Percentiles rank a stretch among this genome's conserved stretches.
phyloP scores from a whole-genome alignment of 345 rosid species.

The Murraya koenigii region DNA sequence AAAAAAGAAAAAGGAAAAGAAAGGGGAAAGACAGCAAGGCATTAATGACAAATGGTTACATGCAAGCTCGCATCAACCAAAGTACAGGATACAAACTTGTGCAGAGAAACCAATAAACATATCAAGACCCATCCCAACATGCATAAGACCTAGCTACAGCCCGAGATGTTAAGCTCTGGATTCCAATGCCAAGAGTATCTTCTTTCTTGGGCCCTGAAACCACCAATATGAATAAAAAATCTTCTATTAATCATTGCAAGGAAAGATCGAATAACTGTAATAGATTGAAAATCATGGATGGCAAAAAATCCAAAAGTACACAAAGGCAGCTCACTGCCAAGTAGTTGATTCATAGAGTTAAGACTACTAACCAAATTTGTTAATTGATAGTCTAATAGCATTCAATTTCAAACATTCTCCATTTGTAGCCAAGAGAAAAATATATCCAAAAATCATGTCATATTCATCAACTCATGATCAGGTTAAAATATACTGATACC shows the following conservation, averaged over 20 bases:
- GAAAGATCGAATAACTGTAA: background rate
- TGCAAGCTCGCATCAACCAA: constrained; percentile 19
- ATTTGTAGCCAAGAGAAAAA: background rate
- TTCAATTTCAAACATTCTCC: background rate
- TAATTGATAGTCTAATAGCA: background rate
- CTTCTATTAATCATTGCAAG: background rate
- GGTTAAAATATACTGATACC: background rate
- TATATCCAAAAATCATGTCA: background rate
- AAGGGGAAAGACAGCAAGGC: background rate
- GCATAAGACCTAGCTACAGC: constrained; percentile 7
- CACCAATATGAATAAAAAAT: constrained; percentile 17
- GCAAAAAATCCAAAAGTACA: background rate
- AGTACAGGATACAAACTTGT: constrained; percentile 19
- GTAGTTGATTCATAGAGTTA: background rate
- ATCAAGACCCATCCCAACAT: constrained; percentile 9
- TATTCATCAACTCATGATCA: background rate
- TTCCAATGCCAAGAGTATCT: constrained; percentile 82
- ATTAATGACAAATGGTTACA: constrained; percentile 15
- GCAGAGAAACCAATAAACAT: constrained; percentile 10
- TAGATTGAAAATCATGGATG: background rate
- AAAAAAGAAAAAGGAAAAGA: background rate
- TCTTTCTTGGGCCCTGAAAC: constrained; percentile 95
- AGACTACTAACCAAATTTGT: background rate
- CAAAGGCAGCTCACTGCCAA: background rate
- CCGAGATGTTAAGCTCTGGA: constrained; percentile 45